Conservation (phyloP, 1,139 yeast genomes). For the Geotrichum restrictum region DNA sequence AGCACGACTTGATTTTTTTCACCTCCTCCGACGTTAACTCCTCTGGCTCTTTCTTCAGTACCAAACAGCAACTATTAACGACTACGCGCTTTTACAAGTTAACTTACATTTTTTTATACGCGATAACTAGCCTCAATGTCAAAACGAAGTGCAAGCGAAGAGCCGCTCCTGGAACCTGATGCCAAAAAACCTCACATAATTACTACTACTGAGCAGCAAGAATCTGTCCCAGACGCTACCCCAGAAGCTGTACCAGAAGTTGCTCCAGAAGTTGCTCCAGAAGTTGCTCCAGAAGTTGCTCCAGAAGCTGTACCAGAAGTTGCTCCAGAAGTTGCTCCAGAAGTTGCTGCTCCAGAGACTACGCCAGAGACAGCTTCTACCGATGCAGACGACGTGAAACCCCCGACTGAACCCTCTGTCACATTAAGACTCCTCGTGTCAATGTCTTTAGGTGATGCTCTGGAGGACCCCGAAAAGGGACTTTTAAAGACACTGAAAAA, state of each 20-base stretch:
- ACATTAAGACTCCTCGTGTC: constrained; percentile 12
- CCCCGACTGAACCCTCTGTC: not conserved
- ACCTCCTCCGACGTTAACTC: too few species aligned
- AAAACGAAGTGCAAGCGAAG: constrained; percentile 14
- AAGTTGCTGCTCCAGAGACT: not conserved
- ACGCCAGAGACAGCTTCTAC: too few species aligned
- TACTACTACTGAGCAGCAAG: not conserved
- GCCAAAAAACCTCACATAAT: constrained; percentile 9
- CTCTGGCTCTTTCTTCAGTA: not conserved
- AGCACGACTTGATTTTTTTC: not conserved
- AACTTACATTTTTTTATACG: not conserved
- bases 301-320: not conserved
- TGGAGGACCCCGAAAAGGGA: constrained; percentile 14
- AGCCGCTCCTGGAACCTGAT: constrained; percentile 11
- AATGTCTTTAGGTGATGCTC: constrained; percentile 15
- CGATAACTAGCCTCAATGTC: not conserved
- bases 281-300: not conserved
- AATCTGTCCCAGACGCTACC: not conserved
- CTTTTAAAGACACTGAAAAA: constrained; percentile 1
- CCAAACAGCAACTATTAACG: too few species aligned
- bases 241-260: not conserved
- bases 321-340: not conserved
- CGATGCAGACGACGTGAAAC: not conserved
- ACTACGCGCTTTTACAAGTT: not conserved
- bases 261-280: not conserved